Base-by-base conservation (phyloP, 1,284 basidiomycete species). In the Polyporus tsugae region DNA sequence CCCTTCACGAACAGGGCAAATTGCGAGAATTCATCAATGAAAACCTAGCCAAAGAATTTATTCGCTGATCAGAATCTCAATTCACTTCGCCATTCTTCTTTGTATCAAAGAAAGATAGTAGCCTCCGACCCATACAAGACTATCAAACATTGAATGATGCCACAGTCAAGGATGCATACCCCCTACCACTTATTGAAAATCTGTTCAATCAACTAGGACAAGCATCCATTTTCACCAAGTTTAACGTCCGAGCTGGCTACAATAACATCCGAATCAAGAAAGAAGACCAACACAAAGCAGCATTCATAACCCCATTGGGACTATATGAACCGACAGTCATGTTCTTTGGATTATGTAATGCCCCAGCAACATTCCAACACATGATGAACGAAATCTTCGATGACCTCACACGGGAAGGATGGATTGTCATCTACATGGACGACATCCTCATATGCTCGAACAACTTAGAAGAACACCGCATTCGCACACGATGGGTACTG, bases 101-200 rank as follows among this genome's bases (percentile, higher is more conserved):
- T 63, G 75, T 81, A 11, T 74, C 75, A 41, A 83, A 83, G 72
- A 82, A 82, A 67, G 80, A 82, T 67, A 36, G 59, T 0, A 33
- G 25, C 42, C 19, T 74, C 69, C 58, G 67, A 67, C 13, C 49
- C 68, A 15, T 66, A 59, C 61, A 72, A 68, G 25, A 53, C 25
- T 53, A 53, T 6, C 11, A 15, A 2, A 11, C 52, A 0, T 72
- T 78, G 29, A 84, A 85, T 60, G 85, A 82, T 1, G 25, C 11
- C 0, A 83, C 79, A 0, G 65, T 77, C 10, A 82, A 69, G 57
- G 65, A 69, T 44, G 38, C 29, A 1, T 69, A 65, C 36, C 67
- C 61, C 9, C 25, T 69, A n/a, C 67, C 67, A 2, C 67, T 62
- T 0, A 60, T 63, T 5, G 7, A 13, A 0, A 59, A 64, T 6